phyloP scores from a whole-genome alignment of 768 basidiomycete genomes.

The Baorangia bicolor region DNA sequence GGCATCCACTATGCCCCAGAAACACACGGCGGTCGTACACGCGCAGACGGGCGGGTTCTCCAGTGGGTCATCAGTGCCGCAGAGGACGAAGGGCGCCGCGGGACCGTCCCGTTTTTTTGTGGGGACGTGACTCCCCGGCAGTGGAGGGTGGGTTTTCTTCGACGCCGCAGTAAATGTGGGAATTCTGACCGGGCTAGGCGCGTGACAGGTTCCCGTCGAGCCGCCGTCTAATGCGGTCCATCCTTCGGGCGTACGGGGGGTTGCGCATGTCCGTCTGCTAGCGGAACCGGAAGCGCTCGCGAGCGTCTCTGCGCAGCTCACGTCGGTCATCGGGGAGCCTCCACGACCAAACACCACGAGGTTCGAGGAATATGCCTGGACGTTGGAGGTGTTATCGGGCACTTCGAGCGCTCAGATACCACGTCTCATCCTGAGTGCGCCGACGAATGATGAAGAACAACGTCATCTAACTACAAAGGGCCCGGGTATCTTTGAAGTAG shows the following conservation, averaged over 20 bases:
- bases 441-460: slow-evolving; percentile 37
- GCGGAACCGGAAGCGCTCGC: slow-evolving; percentile 31
- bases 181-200: background rate
- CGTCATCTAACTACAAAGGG: slow-evolving; percentile 30
- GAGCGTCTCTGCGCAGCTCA: slow-evolving; percentile 39
- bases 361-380: slow-evolving; percentile 41
- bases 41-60: slow-evolving; percentile 53
- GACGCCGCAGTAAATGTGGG: background rate
- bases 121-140: slow-evolving; percentile 65
- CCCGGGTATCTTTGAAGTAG: slow-evolving; percentile 53
- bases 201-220: slow-evolving; percentile 46
- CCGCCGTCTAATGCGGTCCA: slow-evolving; percentile 50
- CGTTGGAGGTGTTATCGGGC: slow-evolving; percentile 36
- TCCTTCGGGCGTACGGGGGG: slow-evolving; percentile 46
- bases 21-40: slow-evolving; percentile 50
- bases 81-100: slow-evolving; percentile 21
- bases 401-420: slow-evolving; percentile 11
- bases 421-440: slow-evolving; percentile 37
- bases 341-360: slow-evolving; percentile 30
- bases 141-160: slow-evolving; percentile 46
- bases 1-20: slow-evolving; percentile 46
- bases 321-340: slow-evolving; percentile 45
- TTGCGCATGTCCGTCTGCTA: slow-evolving; percentile 51
- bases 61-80: slow-evolving; percentile 59
- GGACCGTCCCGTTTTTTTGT: slow-evolving; percentile 67